A percentile compares a stretch with the other conserved stretches of the same genome.
Conservation (phyloP, 768 basidiomycete species). For the Leccinum longicurvipes region DNA sequence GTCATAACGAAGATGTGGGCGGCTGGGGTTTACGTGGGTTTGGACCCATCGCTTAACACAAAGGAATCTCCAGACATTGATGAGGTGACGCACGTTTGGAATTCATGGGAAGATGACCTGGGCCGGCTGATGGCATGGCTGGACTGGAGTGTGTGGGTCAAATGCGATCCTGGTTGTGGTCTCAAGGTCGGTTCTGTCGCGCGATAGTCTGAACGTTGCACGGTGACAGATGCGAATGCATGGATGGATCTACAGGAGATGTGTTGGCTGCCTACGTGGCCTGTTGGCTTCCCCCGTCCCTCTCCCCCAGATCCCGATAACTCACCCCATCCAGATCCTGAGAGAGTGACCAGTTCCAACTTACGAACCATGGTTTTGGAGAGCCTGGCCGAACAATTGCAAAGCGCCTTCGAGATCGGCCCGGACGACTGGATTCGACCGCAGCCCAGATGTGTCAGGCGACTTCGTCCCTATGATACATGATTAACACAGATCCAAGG, state of each 20-base stretch:
- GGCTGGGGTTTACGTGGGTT: constrained; percentile 28
- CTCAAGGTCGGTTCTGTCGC: constrained; percentile 36
- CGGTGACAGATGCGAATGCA: background rate
- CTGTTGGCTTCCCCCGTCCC: constrained; percentile 8
- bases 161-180: constrained; percentile 44
- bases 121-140: constrained; percentile 45
- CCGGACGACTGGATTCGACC: constrained; percentile 21
- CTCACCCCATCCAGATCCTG: background rate
- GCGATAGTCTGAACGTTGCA: background rate
- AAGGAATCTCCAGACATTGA: background rate
- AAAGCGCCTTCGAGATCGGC: background rate
- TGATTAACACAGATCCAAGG: background rate
- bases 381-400: background rate
- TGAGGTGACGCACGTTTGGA: constrained; percentile 10
- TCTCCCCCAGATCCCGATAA: background rate
- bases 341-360: background rate
- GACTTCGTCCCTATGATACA: constrained; percentile 3
- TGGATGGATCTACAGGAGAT: constrained; percentile 16
- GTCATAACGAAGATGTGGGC: constrained; percentile 48
- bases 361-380: background rate
- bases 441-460: constrained; percentile 20
- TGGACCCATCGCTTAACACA: constrained; percentile 12
- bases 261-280: constrained; percentile 29
- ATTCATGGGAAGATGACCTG: constrained; percentile 35
- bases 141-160: constrained; percentile 51